phyloP scores from a whole-genome alignment of 2,329 filamentous ascomycete genomes.

The Cryphonectria naterciae region DNA sequence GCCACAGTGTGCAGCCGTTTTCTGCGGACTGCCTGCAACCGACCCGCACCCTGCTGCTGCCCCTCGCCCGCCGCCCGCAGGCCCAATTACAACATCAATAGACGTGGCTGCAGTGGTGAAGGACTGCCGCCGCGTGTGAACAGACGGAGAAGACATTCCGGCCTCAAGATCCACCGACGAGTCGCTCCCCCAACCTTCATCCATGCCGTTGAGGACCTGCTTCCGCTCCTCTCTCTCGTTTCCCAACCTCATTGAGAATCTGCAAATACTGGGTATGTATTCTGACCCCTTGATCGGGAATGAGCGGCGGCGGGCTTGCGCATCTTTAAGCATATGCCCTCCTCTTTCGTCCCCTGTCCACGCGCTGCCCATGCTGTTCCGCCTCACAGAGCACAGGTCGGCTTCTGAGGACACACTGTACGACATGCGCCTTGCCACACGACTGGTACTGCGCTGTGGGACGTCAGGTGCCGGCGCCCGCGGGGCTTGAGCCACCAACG shows the following conservation, averaged over 20 bases:
- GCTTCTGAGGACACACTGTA: slow-evolving; percentile 24
- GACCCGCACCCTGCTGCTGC: slow-evolving; percentile 36
- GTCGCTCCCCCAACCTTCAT: slow-evolving; percentile 35
- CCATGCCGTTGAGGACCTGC: slow-evolving; percentile 21
- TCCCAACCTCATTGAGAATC: slow-evolving; percentile 15
- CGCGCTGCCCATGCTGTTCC: slow-evolving; percentile 17
- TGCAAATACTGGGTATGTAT: slow-evolving; percentile 5
- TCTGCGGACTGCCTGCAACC: slow-evolving; percentile 32
- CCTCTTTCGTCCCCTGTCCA: slow-evolving; percentile 9
- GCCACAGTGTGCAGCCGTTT: slow-evolving; percentile 24
- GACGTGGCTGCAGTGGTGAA: slow-evolving; percentile 44
- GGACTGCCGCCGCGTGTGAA: slow-evolving; percentile 41
- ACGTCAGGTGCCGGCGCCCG: slow-evolving; percentile 20
- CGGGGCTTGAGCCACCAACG: slow-evolving; percentile 42
- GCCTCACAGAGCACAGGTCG: slow-evolving; percentile 20
- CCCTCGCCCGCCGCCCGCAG: slow-evolving; percentile 7
- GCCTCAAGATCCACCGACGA: slow-evolving; percentile 37
- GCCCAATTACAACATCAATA: slow-evolving; percentile 35
- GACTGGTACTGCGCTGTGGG: slow-evolving; percentile 22
- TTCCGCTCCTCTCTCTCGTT: slow-evolving; percentile 15
- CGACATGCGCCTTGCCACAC: slow-evolving; percentile 24
- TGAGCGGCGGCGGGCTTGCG: slow-evolving; percentile 11
- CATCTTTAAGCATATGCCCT: slow-evolving; percentile 18
- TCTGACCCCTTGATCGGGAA: slow-evolving; percentile 1
- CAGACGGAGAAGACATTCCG: slow-evolving; percentile 36